Evolutionary conservation across 2,329 filamentous ascomycete species (phyloP).

Genomic region (Fusarium globosum): DNA sequence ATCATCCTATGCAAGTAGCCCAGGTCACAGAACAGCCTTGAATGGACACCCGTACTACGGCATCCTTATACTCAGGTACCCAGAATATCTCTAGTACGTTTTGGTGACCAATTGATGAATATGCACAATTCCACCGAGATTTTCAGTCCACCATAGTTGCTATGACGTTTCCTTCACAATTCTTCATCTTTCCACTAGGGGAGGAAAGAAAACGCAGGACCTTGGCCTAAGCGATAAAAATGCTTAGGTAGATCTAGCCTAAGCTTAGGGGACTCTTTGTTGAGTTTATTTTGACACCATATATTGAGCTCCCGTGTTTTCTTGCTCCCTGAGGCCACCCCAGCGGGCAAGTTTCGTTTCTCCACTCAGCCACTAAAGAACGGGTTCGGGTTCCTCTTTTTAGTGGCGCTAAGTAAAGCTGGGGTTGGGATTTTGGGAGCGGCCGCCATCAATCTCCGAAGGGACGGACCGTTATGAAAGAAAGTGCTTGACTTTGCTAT

Average conservation of each 20-base stretch:
- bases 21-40: constrained; percentile 32
- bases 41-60: constrained; percentile 21
- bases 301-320: too few relatives aligned
- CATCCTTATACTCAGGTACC: constrained; percentile 14
- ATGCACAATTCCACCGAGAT: not conserved
- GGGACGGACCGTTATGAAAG: constrained; percentile 20
- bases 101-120: not conserved
- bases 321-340: too few relatives aligned
- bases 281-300: too few relatives aligned
- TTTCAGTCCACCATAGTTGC: not conserved
- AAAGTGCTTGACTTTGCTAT: not conserved
- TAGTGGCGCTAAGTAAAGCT: constrained; percentile 15
- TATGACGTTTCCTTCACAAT: not conserved
- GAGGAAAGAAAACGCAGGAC: too few relatives aligned
- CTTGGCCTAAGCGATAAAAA: too few relatives aligned
- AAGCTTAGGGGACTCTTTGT: too few relatives aligned
- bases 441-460: constrained; percentile 12
- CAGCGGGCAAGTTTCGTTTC: not conserved
- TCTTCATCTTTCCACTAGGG: too few relatives aligned
- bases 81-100: not conserved
- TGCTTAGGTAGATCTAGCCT: too few relatives aligned
- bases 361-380: constrained; percentile 3
- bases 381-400: constrained; percentile 21
- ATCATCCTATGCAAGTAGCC: constrained; percentile 22
- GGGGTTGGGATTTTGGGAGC: constrained; percentile 2